These are phyloP conservation scores for Botrytis porri DNA, from an alignment of 2,329 filamentous ascomycete species.

Conservation along the genomic window DNA sequence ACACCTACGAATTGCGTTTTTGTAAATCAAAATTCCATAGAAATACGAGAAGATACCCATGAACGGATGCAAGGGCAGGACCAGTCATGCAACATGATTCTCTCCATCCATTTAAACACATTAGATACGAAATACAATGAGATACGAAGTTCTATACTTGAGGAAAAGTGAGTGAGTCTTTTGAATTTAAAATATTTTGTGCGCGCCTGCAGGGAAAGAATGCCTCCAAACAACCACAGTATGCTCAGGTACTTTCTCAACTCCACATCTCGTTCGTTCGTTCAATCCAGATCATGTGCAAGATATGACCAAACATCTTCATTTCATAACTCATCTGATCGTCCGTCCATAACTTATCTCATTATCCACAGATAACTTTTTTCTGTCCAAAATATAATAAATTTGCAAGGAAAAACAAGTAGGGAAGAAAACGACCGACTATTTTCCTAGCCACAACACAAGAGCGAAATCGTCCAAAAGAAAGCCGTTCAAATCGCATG, in stretches of 20 bases:
- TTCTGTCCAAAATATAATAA: background rate
- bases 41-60: conserved; percentile 10
- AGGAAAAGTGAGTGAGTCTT: conserved; percentile 17
- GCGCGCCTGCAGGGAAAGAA: conserved; percentile 15
- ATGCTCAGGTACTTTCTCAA: background rate
- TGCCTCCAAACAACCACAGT: conserved; percentile 7
- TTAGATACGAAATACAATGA: conserved; percentile 1
- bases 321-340: conserved; percentile 8
- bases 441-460: background rate
- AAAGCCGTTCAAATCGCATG: background rate
- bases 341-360: conserved; percentile 10
- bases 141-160: conserved; percentile 6
- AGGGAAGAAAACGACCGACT: background rate
- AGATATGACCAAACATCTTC: conserved; percentile 1
- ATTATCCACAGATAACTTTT: conserved; percentile 10
- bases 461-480: background rate
- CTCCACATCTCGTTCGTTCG: background rate
- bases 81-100: conserved; percentile 3
- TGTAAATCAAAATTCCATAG: conserved; percentile 16
- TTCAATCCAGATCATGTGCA: conserved; percentile 6
- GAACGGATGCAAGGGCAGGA: background rate
- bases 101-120: conserved; percentile 3
- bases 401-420: conserved; percentile 1
- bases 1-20: background rate
- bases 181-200: conserved; percentile 12